phyloP scores from a whole-genome alignment of 2,329 filamentous ascomycete genomes.

The Arthrinium phaeospermum region DNA sequence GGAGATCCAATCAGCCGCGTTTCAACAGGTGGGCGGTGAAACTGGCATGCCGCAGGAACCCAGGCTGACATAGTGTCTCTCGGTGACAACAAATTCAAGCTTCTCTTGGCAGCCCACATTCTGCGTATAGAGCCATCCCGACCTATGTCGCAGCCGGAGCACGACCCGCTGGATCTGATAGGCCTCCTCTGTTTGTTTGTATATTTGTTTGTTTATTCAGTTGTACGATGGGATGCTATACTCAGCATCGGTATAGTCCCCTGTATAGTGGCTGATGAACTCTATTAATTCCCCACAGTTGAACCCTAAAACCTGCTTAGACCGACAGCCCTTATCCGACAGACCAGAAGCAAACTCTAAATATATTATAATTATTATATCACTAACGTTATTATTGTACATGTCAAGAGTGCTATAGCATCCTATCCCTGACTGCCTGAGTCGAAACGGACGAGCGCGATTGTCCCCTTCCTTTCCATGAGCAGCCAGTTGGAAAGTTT shows the following conservation, averaged over 20 bases:
- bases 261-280: neutral
- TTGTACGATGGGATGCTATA: neutral
- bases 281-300: neutral
- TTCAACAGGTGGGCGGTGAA: neutral
- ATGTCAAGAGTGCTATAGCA: neutral
- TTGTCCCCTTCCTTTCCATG: neutral
- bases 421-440: neutral
- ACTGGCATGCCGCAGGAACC: neutral
- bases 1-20: neutral
- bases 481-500: neutral
- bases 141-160: neutral
- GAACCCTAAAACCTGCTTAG: neutral
- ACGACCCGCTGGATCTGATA: too few species aligned
- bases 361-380: too few species aligned
- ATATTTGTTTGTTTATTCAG: neutral
- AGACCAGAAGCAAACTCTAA: neutral
- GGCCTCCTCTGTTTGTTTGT: neutral
- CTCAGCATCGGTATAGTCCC: neutral
- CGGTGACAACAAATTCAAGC: neutral
- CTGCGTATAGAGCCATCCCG: neutral
- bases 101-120: neutral
- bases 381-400: too few species aligned
- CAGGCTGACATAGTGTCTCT: neutral
- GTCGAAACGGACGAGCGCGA: neutral
- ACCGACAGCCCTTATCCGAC: neutral